These are phyloP conservation scores for Monosporascus ibericus DNA, from an alignment of 2,329 filamentous ascomycete species.

Conservation along the genomic window DNA sequence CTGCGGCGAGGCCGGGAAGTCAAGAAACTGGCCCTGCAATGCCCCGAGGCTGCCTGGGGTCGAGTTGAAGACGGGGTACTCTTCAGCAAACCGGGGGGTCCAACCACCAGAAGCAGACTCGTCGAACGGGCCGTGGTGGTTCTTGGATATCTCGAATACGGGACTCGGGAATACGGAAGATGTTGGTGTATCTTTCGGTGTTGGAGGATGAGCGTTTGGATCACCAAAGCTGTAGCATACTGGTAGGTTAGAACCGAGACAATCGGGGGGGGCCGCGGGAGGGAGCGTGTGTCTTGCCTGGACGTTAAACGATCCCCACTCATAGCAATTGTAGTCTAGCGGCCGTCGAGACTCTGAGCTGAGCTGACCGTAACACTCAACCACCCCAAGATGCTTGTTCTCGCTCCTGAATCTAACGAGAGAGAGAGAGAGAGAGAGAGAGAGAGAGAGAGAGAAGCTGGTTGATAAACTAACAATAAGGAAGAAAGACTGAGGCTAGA, in stretches of 20 bases:
- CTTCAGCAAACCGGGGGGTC: slow-evolving; percentile 58
- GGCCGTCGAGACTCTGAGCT: background rate
- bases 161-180: slow-evolving; percentile 48
- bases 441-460: background rate
- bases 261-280: slow-evolving; percentile 9
- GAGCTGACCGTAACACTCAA: slow-evolving; percentile 5
- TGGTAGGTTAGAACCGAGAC: slow-evolving; percentile 12
- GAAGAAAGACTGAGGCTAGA: background rate
- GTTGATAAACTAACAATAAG: background rate
- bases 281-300: slow-evolving; percentile 36
- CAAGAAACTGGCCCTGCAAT: slow-evolving; percentile 37
- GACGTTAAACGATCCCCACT: slow-evolving; percentile 51
- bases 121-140: slow-evolving; percentile 39
- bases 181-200: slow-evolving; percentile 52
- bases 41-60: slow-evolving; percentile 53
- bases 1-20: slow-evolving; percentile 34
- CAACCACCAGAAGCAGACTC: slow-evolving; percentile 43
- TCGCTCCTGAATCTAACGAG: background rate
- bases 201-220: slow-evolving; percentile 55
- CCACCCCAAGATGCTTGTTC: background rate
- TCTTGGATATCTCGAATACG: slow-evolving; percentile 51
- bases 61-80: slow-evolving; percentile 60
- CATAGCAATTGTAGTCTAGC: slow-evolving; percentile 46
- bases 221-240: slow-evolving; percentile 50
- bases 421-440: too few relatives aligned